Percentiles rank a stretch among this genome's conserved stretches.
Conservation (phyloP, 140 eudicot species). For the Anethum foeniculum region DNA sequence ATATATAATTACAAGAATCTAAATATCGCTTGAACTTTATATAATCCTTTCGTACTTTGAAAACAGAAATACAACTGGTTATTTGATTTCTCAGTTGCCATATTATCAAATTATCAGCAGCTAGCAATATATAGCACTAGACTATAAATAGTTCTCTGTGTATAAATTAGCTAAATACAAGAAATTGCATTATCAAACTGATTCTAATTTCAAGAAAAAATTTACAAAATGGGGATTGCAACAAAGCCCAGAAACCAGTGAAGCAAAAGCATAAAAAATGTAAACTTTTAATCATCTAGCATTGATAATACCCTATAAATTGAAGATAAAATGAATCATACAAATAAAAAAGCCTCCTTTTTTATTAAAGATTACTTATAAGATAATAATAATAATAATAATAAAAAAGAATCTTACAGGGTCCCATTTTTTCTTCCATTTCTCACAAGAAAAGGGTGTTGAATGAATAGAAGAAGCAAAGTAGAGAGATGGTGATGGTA, state of each 20-base stretch:
- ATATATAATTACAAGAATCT: background rate
- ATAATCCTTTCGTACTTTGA: background rate
- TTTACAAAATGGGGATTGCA: background rate
- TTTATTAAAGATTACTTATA: too few species aligned
- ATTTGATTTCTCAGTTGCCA: background rate
- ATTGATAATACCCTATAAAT: background rate
- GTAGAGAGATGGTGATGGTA: background rate
- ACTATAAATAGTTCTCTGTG: background rate
- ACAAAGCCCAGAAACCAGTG: background rate
- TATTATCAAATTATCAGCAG: background rate
- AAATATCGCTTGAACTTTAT: background rate
- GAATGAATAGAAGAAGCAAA: constrained; percentile 28
- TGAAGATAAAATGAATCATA: background rate
- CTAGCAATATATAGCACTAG: background rate
- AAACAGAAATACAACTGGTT: background rate
- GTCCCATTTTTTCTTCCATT: constrained; percentile 29
- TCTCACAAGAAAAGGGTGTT: constrained; percentile 19
- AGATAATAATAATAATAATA: too few species aligned
- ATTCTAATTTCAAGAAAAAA: background rate
- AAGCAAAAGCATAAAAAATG: background rate
- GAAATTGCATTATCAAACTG: background rate
- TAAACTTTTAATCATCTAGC: background rate
- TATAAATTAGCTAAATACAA: background rate
- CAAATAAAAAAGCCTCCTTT: background rate
- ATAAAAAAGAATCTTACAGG: constrained; percentile 29